Evolutionary conservation across 2,329 filamentous ascomycete genomes (phyloP).

Genomic region (Clonostachys byssicola): DNA sequence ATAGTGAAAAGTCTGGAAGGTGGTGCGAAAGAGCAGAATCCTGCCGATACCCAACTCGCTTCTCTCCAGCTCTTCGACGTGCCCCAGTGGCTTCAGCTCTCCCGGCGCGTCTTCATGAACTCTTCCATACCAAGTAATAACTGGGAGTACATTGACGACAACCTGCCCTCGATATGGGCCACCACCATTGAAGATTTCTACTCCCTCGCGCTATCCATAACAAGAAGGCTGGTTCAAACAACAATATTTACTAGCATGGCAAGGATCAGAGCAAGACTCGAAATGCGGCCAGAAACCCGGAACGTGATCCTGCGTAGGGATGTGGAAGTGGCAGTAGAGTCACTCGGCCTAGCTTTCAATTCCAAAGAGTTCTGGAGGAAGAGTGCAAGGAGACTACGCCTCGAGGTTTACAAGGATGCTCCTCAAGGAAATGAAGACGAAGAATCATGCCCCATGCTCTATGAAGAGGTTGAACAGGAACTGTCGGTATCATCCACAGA

Average conservation of each 20-base stretch:
- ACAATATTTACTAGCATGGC: slow-evolving; percentile 68
- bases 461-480: slow-evolving; percentile 35
- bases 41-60: slow-evolving; percentile 24
- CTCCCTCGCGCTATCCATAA: slow-evolving; percentile 62
- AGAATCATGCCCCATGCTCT: slow-evolving; percentile 23
- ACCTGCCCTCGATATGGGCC: slow-evolving; percentile 65
- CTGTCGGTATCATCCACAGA: slow-evolving; percentile 13
- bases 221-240: slow-evolving; percentile 65
- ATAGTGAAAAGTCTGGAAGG: not conserved
- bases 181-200: slow-evolving; percentile 77
- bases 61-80: slow-evolving; percentile 56
- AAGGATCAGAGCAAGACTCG: slow-evolving; percentile 51
- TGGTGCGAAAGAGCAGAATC: slow-evolving; percentile 7
- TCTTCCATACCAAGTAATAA: slow-evolving; percentile 55
- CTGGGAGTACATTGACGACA: slow-evolving; percentile 60
- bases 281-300: slow-evolving; percentile 17
- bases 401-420: slow-evolving; percentile 36
- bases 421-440: slow-evolving; percentile 12
- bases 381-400: slow-evolving; percentile 41
- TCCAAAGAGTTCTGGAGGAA: slow-evolving; percentile 38
- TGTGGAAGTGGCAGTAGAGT: slow-evolving; percentile 42
- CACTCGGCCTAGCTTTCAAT: slow-evolving; percentile 35
- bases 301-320: slow-evolving; percentile 35
- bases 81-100: slow-evolving; percentile 58
- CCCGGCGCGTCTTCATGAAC: slow-evolving; percentile 74